phyloP scores from a whole-genome alignment of 2,329 filamentous ascomycete species.

The Claviceps sorghi region DNA sequence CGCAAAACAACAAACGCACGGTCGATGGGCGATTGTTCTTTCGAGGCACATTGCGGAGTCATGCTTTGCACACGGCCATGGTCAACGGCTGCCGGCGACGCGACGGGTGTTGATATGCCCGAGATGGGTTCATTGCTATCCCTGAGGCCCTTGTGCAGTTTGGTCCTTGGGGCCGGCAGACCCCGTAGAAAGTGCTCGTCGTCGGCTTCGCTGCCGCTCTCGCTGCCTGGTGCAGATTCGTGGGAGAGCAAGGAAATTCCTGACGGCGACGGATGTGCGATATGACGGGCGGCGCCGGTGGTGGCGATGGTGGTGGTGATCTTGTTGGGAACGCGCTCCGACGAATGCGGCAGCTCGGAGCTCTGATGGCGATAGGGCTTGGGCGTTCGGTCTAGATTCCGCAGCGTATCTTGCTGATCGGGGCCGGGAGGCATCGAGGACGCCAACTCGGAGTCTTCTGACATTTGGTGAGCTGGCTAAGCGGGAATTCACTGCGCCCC shows the following conservation, averaged over 20 bases:
- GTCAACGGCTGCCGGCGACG: conserved; percentile 32
- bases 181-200: conserved; percentile 83
- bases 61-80: conserved; percentile 21
- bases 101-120: conserved; percentile 38
- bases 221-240: conserved; percentile 52
- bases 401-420: conserved; percentile 26
- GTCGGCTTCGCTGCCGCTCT: conserved; percentile 89
- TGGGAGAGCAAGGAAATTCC: conserved; percentile 24
- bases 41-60: conserved; percentile 9
- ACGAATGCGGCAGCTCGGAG: conserved; percentile 38
- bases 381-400: conserved; percentile 45
- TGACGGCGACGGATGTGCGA: conserved; percentile 12
- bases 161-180: conserved; percentile 61
- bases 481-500: conserved; percentile 7
- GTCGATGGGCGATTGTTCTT: conserved; percentile 9
- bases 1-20: conserved; percentile 17
- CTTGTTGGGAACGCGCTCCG: conserved; percentile 21
- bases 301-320: conserved; percentile 3
- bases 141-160: conserved; percentile 64
- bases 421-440: conserved; percentile 18
- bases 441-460: conserved; percentile 24
- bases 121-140: conserved; percentile 41
- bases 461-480: conserved; percentile 20
- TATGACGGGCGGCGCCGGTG: conserved; percentile 8
- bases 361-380: conserved; percentile 52